These are phyloP conservation scores for Plasmodium sp. DNA, from an alignment of 169 alveolate genomes.

Conservation along the genomic window DNA sequence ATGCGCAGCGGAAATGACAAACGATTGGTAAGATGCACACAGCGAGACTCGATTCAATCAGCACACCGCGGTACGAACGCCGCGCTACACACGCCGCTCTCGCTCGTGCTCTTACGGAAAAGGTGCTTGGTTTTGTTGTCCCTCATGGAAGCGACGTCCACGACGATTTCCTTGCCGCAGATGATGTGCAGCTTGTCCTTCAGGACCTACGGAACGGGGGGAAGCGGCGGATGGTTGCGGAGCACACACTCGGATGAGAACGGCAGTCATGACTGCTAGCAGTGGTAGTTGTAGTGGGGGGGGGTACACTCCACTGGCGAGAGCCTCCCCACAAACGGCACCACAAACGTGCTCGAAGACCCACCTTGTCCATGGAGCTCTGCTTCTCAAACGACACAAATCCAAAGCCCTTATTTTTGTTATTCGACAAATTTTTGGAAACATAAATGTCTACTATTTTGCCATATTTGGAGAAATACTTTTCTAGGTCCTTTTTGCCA, in stretches of 20 bases:
- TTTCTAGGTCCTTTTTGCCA: conserved; percentile 80
- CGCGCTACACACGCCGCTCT: background rate
- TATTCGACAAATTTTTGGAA: conserved; percentile 12
- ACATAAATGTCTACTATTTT: conserved; percentile 52
- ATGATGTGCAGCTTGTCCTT: conserved; percentile 78
- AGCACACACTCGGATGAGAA: background rate
- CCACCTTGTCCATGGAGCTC: conserved; percentile 72
- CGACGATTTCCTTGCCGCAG: conserved; percentile 83
- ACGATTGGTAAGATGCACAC: background rate
- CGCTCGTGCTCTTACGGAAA: conserved; percentile 4
- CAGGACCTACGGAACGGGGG: conserved; percentile 71
- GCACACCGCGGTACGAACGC: background rate
- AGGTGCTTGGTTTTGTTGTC: conserved; percentile 19
- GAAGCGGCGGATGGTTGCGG: no score
- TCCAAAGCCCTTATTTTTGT: conserved; percentile 85
- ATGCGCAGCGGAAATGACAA: background rate
- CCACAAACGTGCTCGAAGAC: background rate
- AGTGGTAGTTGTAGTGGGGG: background rate
- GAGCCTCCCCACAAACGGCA: background rate
- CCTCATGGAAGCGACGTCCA: conserved; percentile 82
- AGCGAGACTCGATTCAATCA: background rate
- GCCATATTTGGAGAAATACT: conserved; percentile 75
- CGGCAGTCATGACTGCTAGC: background rate
- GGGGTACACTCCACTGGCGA: background rate
- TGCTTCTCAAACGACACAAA: conserved; percentile 85